phyloP scores from a whole-genome alignment of 352 stramenopile species.

The Pythium phragmiticola region DNA sequence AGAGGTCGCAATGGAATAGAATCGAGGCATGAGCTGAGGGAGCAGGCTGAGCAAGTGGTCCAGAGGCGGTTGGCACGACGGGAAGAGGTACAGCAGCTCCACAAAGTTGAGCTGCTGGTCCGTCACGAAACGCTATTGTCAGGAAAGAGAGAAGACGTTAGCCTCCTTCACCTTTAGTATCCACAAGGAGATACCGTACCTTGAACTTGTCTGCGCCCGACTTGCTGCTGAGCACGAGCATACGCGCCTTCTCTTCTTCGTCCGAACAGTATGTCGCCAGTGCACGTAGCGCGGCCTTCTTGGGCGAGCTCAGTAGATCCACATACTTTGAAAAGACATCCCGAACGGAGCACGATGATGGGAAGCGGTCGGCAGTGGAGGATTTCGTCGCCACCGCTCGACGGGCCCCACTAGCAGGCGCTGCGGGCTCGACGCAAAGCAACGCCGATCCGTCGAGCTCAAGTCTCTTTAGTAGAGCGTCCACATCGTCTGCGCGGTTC shows the following conservation, averaged over 20 bases:
- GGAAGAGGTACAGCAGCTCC: constrained; percentile 92
- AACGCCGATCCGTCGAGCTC: constrained; percentile 36
- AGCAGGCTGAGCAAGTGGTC: constrained; percentile 86
- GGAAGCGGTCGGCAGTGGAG: constrained; percentile 40
- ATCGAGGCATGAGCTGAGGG: constrained; percentile 89
- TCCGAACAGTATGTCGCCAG: constrained; percentile 67
- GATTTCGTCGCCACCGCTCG: constrained; percentile 6
- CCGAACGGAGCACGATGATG: constrained; percentile 59
- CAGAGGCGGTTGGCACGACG: constrained; percentile 88
- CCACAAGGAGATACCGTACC: constrained; percentile 31
- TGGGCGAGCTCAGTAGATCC: constrained; percentile 80
- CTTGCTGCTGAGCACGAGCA: constrained; percentile 75
- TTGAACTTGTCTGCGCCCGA: constrained; percentile 63
- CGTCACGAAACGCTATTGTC: constrained; percentile 73
- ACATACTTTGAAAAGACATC: constrained; percentile 73
- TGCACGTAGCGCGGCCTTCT: constrained; percentile 72
- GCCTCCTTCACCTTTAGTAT: neutral
- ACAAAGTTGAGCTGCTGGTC: constrained; percentile 88
- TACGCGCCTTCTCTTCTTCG: constrained; percentile 52
- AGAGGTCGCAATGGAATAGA: constrained; percentile 95
- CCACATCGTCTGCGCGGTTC: constrained; percentile 65
- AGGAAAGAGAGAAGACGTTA: neutral
- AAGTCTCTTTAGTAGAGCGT: constrained; percentile 59
- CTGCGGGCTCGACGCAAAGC: constrained; percentile 38
- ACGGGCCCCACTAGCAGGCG: constrained; percentile 5